Base-by-base conservation (phyloP, 331 rosid species). In the Malus hybrid region DNA sequence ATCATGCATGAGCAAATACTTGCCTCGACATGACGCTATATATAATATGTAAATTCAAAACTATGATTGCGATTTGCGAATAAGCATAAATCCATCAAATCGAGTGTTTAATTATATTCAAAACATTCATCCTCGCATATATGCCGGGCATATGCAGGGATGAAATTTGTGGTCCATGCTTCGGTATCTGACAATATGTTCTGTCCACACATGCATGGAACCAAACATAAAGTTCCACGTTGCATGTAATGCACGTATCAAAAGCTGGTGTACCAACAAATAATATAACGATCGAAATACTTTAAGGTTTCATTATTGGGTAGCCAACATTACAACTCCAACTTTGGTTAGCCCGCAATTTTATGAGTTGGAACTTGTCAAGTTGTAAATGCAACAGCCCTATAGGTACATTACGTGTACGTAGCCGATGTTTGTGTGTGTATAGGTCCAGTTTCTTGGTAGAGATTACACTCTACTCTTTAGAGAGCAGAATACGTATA, bases 1-100 rank as follows among this genome's bases (percentile, higher is more conserved):
- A 72, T 72, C 67, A 33, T 57, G 56, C 76, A 72, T 77, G 81
- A 81, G 71, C 75, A 66, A 64, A 71, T 20, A 64, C 27, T 64
- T 20, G 42, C 67, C 42, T 57, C 61, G 42, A 76, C 54, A 50
- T 56, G 64, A 65, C 46, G 66, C 77, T 20, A 16, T 70, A n/a
- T 5, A 29, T 15, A 42, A 42, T 42, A 42, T 42, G 14, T 42
- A 42, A 42, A 42, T 3, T 10, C 48, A 1, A 42, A 42, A 42
- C 7, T 13, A 5, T 66, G 24, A 42, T 6, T 39, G 55, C 22
- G 71, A 24, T 42, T 6, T 39, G 55, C 22, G 56, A 24, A 69
- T 39, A 13, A 28, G 34, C 39, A 69, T 10, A 34, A 61, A 28
- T 42, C 48, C 48, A 1, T 42, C 48, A 10, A 42, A 42, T 42